Conservation (phyloP, 1,284 basidiomycete genomes). For the Chalciporus piperatoides region DNA sequence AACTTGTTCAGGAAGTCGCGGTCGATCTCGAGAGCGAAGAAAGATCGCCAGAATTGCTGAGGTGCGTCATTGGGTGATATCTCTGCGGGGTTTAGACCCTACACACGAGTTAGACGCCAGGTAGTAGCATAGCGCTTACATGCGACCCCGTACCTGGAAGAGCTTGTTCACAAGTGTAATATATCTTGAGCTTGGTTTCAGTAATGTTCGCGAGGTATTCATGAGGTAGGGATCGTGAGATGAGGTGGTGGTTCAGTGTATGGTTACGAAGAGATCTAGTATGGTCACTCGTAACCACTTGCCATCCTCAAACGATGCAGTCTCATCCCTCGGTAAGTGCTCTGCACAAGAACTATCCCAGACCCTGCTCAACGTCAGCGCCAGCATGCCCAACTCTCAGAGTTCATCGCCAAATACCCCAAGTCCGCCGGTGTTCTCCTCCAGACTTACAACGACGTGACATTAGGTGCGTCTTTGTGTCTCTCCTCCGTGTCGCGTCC, state of each 20-base stretch:
- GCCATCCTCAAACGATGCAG: conserved; percentile 16
- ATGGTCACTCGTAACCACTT: background rate
- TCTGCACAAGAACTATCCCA: background rate
- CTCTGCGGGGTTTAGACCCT: conserved; percentile 40
- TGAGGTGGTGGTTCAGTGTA: background rate
- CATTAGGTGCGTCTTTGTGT: conserved; percentile 39
- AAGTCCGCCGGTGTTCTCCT: conserved; percentile 47
- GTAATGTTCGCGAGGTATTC: conserved; percentile 8
- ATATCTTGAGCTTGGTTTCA: conserved; percentile 21
- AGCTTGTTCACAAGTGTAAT: conserved; percentile 22
- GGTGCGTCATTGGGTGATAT: conserved; percentile 37
- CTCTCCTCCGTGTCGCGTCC: background rate
- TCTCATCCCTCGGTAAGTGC: conserved; percentile 27
- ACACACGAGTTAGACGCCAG: conserved; percentile 2
- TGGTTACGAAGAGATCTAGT: background rate
- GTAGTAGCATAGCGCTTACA: background rate
- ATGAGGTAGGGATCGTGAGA: conserved; percentile 13
- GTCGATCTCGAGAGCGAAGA: conserved; percentile 51
- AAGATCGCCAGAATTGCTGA: conserved; percentile 46
- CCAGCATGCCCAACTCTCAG: conserved; percentile 22
- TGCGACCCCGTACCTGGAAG: conserved; percentile 24
- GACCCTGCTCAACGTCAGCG: conserved; percentile 2
- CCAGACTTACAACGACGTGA: conserved; percentile 60
- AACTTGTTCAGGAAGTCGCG: conserved; percentile 38
- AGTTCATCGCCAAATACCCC: conserved; percentile 50